Evolutionary conservation across 108 stramenopile species (phyloP), one percentile per base, ranked within the genome.

Genomic region (Fragilaria crotonensis): DNA sequence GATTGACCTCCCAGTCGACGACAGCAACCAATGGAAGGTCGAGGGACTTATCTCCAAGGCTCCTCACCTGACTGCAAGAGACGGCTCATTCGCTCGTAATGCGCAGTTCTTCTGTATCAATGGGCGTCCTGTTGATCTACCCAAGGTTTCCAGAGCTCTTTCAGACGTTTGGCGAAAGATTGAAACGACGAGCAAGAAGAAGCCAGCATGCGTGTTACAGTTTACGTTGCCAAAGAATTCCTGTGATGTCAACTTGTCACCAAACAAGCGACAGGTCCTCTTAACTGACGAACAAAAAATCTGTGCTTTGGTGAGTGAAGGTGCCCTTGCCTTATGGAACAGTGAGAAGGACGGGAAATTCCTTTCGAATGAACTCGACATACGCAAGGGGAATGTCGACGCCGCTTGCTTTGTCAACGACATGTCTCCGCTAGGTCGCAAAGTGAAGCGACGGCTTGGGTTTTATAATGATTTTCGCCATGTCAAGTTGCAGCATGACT

Each of bases 201-300:
- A 89, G 23, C 97, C 97, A 11, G 97, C 96, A 0, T 85, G 88
- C 57, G 73, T 98, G 0, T 58, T 97, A 29, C 60, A 68, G 60
- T 76, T 98, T 27, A 70, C 70, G 3, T 49, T 97, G 1, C 96
- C 96, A 4, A 79, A 87, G 30, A 57, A 81, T 14, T 63, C 73
- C 18, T 96, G 87, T 62, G 98, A 99, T 66, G 86, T 97, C 51
- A 99, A 99, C 64, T 52, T 98, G 41, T 84, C 94, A 9, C 97
- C 97, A 0, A 95, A 99, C 77, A 99, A 99, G 64, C 77, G 97
- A 27, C 78, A 96, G 52, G 93, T 97, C 17, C 67, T 97, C 51
- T 66, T 99, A 28, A 77, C 76, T 20, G 75, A 89, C 31, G 94
- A 94, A 63, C 53, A 66, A 3, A 72, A 70, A 1, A 62, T 96